Evolutionary conservation across 768 basidiomycete genomes (phyloP).

Genomic region (Sutorius australiensis): DNA sequence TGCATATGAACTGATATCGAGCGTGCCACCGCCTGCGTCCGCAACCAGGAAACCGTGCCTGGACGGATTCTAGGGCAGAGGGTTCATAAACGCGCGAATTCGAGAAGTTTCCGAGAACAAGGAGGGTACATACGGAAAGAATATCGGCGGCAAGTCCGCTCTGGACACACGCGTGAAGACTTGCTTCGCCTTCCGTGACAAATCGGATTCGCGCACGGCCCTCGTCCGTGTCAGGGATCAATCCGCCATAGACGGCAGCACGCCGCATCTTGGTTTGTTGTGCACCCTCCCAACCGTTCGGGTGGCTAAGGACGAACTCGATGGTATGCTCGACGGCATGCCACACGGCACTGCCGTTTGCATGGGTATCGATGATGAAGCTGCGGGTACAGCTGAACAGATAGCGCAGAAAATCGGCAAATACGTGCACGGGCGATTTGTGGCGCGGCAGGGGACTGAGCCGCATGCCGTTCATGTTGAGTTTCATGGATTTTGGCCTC

Average conservation of each 20-base stretch:
- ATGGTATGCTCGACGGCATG: slow-evolving; percentile 64
- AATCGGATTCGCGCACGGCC: slow-evolving; percentile 72
- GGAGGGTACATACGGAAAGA: slow-evolving; percentile 50
- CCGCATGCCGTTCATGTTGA: slow-evolving; percentile 83
- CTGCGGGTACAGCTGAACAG: slow-evolving; percentile 68
- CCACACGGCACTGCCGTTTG: slow-evolving; percentile 68
- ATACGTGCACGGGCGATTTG: slow-evolving; percentile 69
- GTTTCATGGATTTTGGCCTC: slow-evolving; percentile 71
- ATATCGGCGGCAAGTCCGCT: slow-evolving; percentile 77
- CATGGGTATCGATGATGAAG: slow-evolving; percentile 80
- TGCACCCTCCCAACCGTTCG: slow-evolving; percentile 79
- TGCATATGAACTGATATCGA: slow-evolving; percentile 78
- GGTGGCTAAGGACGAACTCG: slow-evolving; percentile 74
- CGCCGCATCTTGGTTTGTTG: slow-evolving; percentile 76
- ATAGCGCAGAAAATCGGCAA: slow-evolving; percentile 76
- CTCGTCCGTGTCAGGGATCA: slow-evolving; percentile 71
- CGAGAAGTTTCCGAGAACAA: neutral
- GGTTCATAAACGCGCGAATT: neutral
- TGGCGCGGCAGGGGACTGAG: slow-evolving; percentile 62
- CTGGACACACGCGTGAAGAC: slow-evolving; percentile 75
- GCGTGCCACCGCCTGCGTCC: slow-evolving; percentile 77
- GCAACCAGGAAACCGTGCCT: slow-evolving; percentile 76
- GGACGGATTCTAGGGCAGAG: slow-evolving; percentile 53
- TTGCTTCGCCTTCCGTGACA: slow-evolving; percentile 82
- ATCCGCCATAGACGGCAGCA: slow-evolving; percentile 64